These are phyloP conservation scores for Didymella pomorum DNA, from an alignment of 2,329 filamentous ascomycete genomes.

Conservation along the genomic window DNA sequence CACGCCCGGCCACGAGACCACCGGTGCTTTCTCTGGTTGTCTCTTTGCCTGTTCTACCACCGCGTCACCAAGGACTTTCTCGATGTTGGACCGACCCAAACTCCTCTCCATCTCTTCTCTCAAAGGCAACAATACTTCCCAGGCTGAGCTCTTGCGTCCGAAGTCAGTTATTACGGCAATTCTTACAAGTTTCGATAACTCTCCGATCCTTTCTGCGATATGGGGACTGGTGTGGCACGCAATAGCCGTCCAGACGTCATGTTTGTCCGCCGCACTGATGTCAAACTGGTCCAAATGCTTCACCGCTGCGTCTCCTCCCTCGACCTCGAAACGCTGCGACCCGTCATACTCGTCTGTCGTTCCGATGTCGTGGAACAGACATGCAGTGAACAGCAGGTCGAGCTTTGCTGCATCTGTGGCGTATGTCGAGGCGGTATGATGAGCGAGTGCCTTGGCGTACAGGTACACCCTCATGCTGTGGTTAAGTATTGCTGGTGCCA, in stretches of 20 bases:
- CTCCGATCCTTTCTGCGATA: constrained; percentile 55
- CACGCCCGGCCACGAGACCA: constrained; percentile 48
- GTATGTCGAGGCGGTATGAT: constrained; percentile 41
- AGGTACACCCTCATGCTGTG: constrained; percentile 76
- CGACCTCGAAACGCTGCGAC: constrained; percentile 55
- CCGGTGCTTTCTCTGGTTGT: constrained; percentile 52
- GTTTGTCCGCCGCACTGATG: constrained; percentile 37
- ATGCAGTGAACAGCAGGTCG: constrained; percentile 61
- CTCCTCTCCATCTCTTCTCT: constrained; percentile 34
- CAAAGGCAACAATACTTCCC: constrained; percentile 29
- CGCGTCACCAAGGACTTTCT: constrained; percentile 55
- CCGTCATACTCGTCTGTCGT: constrained; percentile 60
- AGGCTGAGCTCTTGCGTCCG: constrained; percentile 31
- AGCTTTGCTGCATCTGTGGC: constrained; percentile 50
- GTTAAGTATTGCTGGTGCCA: constrained; percentile 67
- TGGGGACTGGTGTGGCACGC: constrained; percentile 55
- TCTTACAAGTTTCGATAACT: constrained; percentile 50
- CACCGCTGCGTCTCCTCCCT: constrained; percentile 55
- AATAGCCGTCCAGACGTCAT: constrained; percentile 57
- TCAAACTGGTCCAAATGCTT: constrained; percentile 38
- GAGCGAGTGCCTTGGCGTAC: constrained; percentile 57
- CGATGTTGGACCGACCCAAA: constrained; percentile 50
- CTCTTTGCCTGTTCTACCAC: constrained; percentile 53
- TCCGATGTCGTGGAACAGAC: constrained; percentile 77
- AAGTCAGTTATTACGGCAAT: constrained; percentile 54